Conservation (phyloP, 306 rosid genomes). For the Trifolium fragiferum region DNA sequence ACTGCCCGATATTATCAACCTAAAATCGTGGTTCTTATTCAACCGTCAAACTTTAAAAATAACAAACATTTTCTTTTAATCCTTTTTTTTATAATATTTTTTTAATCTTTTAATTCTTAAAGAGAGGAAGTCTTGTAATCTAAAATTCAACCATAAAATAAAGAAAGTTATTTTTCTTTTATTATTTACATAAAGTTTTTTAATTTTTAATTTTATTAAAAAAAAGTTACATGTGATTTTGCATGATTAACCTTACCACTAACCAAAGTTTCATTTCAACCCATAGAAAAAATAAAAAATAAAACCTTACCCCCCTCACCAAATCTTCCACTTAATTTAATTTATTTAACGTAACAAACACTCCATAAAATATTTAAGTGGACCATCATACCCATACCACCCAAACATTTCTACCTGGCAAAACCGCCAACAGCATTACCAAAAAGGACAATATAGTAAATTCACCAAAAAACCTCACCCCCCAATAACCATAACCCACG, state of each 20-base stretch:
- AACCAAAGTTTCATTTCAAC: background rate
- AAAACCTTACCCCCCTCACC: slow-evolving; percentile 7
- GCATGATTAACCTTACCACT: background rate
- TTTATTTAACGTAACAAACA: background rate
- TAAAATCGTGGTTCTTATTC: too few relatives aligned
- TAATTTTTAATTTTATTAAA: too few relatives aligned
- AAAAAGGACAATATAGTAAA: slow-evolving; percentile 52
- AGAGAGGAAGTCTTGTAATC: too few relatives aligned
- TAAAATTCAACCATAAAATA: too few relatives aligned
- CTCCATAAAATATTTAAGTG: background rate
- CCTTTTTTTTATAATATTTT: too few relatives aligned
- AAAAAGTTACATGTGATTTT: too few relatives aligned
- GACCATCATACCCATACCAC: background rate
- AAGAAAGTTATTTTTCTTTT: too few relatives aligned
- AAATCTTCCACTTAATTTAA: background rate
- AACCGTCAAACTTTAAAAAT: too few relatives aligned
- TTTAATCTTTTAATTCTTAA: too few relatives aligned
- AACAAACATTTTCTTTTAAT: too few relatives aligned
- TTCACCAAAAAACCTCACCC: background rate
- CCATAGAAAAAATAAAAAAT: background rate
- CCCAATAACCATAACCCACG: slow-evolving; percentile 61
- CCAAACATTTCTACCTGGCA: slow-evolving; percentile 24
- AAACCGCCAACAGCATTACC: slow-evolving; percentile 36
- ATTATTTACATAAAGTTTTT: too few relatives aligned
- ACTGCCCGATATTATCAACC: too few relatives aligned